A percentile compares a stretch with the other conserved stretches of the same genome.
These are phyloP conservation scores for Cladosporium cucumerinum DNA, from an alignment of 2,329 filamentous ascomycete genomes.

Conservation along the genomic window DNA sequence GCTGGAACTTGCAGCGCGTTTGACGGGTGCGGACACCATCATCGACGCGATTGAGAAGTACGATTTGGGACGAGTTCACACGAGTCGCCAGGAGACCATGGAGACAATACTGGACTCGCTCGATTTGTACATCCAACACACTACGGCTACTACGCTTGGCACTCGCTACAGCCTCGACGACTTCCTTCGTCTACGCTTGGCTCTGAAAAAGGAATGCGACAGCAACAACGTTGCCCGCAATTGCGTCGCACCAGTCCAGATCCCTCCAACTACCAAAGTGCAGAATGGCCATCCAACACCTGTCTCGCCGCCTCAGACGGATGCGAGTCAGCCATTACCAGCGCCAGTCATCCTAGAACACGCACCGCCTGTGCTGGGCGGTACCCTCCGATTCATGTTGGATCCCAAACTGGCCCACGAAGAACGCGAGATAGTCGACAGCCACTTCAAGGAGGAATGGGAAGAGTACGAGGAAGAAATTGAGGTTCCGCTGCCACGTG, in stretches of 20 bases:
- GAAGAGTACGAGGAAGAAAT: constrained; percentile 76
- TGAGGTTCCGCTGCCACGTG: constrained; percentile 47
- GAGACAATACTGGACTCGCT: constrained; percentile 89
- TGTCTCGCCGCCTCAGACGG: constrained; percentile 31
- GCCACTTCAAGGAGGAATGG: constrained; percentile 69
- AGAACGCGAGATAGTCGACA: constrained; percentile 65
- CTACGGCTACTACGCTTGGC: constrained; percentile 70
- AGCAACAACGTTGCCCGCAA: constrained; percentile 60
- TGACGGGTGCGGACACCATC: constrained; percentile 41
- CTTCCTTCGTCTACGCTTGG: constrained; percentile 83
- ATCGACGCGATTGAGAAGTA: constrained; percentile 36
- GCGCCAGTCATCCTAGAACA: constrained; percentile 2
- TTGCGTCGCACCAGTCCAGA: constrained; percentile 39
- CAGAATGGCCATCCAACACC: constrained; percentile 35
- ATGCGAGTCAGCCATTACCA: constrained; percentile 21
- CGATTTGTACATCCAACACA: constrained; percentile 87
- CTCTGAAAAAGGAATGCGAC: constrained; percentile 77
- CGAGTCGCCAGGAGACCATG: constrained; percentile 47
- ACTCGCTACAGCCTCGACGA: constrained; percentile 67
- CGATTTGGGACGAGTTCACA: constrained; percentile 47
- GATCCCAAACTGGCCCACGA: constrained; percentile 70
- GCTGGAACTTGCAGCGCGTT: constrained; percentile 72
- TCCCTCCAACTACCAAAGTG: constrained; percentile 8
- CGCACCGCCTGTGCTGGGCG: constrained; percentile 34
- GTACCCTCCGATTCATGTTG: constrained; percentile 86